Evolutionary conservation across 2,329 filamentous ascomycete genomes (phyloP).

Genomic region (Phyllosticta citrichinensis): DNA sequence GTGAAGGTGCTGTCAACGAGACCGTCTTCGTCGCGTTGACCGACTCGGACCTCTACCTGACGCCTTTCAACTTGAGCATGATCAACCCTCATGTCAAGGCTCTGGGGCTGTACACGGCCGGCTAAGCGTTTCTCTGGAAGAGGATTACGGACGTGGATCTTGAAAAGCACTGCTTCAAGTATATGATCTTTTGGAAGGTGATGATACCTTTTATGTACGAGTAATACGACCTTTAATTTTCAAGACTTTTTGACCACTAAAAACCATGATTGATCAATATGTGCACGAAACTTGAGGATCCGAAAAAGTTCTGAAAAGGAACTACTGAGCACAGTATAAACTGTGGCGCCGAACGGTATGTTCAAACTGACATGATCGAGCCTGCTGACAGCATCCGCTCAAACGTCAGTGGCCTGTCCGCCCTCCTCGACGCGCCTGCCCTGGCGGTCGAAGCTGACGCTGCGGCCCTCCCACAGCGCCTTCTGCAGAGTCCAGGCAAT

Average conservation of each 20-base stretch:
- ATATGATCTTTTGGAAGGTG: background rate
- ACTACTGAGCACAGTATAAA: background rate
- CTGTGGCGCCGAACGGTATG: too few relatives aligned
- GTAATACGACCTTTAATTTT: background rate
- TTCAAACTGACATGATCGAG: too few relatives aligned
- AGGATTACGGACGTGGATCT: background rate
- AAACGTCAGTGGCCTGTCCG: background rate
- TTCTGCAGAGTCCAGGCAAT: slow-evolving; percentile 45
- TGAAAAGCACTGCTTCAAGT: background rate
- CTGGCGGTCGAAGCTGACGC: slow-evolving; percentile 37
- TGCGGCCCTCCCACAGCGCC: slow-evolving; percentile 43
- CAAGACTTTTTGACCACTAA: background rate
- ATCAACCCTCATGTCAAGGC: slow-evolving; percentile 70
- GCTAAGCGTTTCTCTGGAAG: slow-evolving; percentile 36
- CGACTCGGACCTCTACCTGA: slow-evolving; percentile 56
- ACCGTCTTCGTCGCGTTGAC: slow-evolving; percentile 75
- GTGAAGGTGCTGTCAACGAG: slow-evolving; percentile 61
- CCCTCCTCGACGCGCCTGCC: slow-evolving; percentile 11
- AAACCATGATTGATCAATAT: background rate
- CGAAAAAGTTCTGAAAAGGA: background rate
- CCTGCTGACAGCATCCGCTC: background rate
- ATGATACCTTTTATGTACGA: background rate
- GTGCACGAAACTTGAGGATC: background rate
- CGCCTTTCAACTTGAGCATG: slow-evolving; percentile 64
- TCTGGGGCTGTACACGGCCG: slow-evolving; percentile 66